Conservation (phyloP, 2,329 filamentous ascomycete genomes). For the Phoma sp. region DNA sequence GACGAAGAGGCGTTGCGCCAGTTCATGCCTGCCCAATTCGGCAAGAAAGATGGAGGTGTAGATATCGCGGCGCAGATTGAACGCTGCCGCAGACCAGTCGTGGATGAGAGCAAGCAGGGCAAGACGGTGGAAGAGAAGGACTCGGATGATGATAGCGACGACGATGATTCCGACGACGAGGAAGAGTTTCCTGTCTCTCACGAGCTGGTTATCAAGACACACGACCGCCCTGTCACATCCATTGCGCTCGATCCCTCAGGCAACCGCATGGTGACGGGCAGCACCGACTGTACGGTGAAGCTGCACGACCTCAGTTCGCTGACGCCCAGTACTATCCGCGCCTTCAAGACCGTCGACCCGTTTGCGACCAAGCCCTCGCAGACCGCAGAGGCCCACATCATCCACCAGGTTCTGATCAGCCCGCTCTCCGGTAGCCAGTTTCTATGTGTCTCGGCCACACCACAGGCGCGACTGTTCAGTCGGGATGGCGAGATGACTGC, state of each 20-base stretch:
- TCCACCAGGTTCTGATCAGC: slow-evolving; percentile 88
- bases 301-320: slow-evolving; percentile 95
- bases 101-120: slow-evolving; percentile 40
- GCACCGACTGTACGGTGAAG: slow-evolving; percentile 88
- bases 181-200: slow-evolving; percentile 93
- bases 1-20: slow-evolving; percentile 73
- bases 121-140: slow-evolving; percentile 41
- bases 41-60: slow-evolving; percentile 76
- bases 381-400: slow-evolving; percentile 80
- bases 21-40: slow-evolving; percentile 83
- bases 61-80: slow-evolving; percentile 83
- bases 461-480: slow-evolving; percentile 87
- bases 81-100: slow-evolving; percentile 69
- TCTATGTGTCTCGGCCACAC: slow-evolving; percentile 84
- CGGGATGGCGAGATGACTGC: slow-evolving; percentile 85
- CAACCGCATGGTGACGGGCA: slow-evolving; percentile 84
- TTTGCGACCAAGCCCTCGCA: slow-evolving; percentile 74
- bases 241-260: slow-evolving; percentile 85
- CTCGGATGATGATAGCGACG: slow-evolving; percentile 58
- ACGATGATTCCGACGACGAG: slow-evolving; percentile 79
- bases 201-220: slow-evolving; percentile 89
- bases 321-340: slow-evolving; percentile 91
- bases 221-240: slow-evolving; percentile 84
- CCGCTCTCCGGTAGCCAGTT: slow-evolving; percentile 79
- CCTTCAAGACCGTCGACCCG: slow-evolving; percentile 91